A percentile compares a stretch with the other conserved stretches of the same genome.
These are phyloP conservation scores for Alternaria tenuissima DNA, from an alignment of 2,329 filamentous ascomycete genomes.

Conservation along the genomic window DNA sequence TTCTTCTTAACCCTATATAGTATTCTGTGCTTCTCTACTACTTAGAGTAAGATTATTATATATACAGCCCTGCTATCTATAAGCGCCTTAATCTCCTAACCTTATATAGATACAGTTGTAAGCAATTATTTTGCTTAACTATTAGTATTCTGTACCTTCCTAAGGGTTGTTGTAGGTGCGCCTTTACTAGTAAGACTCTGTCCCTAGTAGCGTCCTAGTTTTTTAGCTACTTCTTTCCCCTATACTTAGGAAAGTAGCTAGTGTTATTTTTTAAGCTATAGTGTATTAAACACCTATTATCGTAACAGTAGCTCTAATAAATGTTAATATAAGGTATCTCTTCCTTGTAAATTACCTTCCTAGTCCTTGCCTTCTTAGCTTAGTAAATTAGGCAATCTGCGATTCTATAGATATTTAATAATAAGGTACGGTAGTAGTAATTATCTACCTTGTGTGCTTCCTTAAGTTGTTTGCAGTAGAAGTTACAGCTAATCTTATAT, in stretches of 20 bases:
- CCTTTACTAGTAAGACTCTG: not conserved
- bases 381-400: too few relatives aligned
- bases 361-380: too few relatives aligned
- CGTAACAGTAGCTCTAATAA: not conserved
- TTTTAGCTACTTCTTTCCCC: not conserved
- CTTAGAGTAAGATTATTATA: too few relatives aligned
- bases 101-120: too few relatives aligned
- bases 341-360: too few relatives aligned
- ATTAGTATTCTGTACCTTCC: not conserved
- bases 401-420: rapidly evolving
- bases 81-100: too few relatives aligned
- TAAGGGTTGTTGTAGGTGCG: not conserved
- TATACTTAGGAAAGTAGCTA: not conserved
- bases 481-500: too few relatives aligned
- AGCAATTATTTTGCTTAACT: too few relatives aligned
- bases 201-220: not conserved
- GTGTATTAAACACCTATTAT: not conserved
- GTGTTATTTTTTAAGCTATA: not conserved
- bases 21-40: not conserved
- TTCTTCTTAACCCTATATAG: not conserved
- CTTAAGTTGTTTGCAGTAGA: rapidly evolving
- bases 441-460: too few relatives aligned
- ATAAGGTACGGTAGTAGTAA: too few relatives aligned
- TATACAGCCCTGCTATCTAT: too few relatives aligned
- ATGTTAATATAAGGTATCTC: not conserved